phyloP scores from a whole-genome alignment of 1,284 basidiomycete genomes.

The Veloporphyrellus conicus region DNA sequence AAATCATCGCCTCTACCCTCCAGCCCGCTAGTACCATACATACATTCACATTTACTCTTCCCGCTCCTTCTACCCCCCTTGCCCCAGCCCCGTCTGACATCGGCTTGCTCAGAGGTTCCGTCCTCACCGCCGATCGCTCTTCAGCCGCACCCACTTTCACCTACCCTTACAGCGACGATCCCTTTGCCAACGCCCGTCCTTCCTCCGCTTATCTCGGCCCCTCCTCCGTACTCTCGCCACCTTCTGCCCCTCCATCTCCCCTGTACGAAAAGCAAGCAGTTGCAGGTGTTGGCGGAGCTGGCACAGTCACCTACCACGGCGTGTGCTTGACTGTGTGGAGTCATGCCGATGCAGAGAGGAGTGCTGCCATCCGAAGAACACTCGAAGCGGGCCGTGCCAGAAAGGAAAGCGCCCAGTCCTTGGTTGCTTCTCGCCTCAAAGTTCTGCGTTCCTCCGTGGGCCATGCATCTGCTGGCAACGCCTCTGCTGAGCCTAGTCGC shows the following conservation, averaged over 20 bases:
- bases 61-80: constrained; percentile 66
- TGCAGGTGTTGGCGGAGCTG: constrained; percentile 34
- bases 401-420: constrained; percentile 73
- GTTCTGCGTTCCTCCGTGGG: constrained; percentile 53
- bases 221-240: constrained; percentile 50
- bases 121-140: constrained; percentile 58
- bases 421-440: constrained; percentile 63
- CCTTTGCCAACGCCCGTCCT: constrained; percentile 63
- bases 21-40: constrained; percentile 91
- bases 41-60: constrained; percentile 83
- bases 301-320: constrained; percentile 76
- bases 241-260: constrained; percentile 37
- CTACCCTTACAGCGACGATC: constrained; percentile 69
- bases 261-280: constrained; percentile 39
- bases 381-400: constrained; percentile 71
- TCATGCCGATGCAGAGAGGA: constrained; percentile 83
- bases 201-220: constrained; percentile 76
- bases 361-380: constrained; percentile 74
- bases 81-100: constrained; percentile 56
- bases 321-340: constrained; percentile 92
- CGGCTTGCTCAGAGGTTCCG: constrained; percentile 69
- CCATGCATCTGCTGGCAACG: constrained; percentile 28
- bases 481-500: constrained; percentile 54
- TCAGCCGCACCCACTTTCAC: constrained; percentile 59
- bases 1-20: constrained; percentile 88